These are phyloP conservation scores for Debaryomyces nepalensis DNA, from an alignment of 1,139 yeast species.

Conservation along the genomic window DNA sequence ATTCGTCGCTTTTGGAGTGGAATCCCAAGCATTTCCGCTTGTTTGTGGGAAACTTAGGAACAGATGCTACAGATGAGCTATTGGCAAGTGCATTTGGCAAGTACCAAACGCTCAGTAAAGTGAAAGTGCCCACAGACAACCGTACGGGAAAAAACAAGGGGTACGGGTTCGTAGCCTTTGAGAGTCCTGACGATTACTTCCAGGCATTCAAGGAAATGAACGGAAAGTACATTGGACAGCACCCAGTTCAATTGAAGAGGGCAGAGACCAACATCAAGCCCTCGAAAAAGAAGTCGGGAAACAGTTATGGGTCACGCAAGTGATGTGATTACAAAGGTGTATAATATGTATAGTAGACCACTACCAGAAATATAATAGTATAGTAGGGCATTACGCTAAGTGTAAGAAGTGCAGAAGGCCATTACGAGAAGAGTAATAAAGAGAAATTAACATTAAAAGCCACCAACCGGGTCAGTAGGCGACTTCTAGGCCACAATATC, in stretches of 20 bases:
- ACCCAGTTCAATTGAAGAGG: slow-evolving; percentile 70
- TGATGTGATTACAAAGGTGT: neutral
- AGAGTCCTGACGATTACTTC: slow-evolving; percentile 63
- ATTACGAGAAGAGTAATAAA: no score
- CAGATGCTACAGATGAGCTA: slow-evolving; percentile 65
- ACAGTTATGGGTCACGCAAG: neutral
- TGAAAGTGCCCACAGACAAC: slow-evolving; percentile 56
- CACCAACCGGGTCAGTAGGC: no score
- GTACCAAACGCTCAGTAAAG: slow-evolving; percentile 57
- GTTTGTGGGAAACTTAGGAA: slow-evolving; percentile 76
- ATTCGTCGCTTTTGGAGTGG: slow-evolving; percentile 57
- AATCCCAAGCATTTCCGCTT: slow-evolving; percentile 70
- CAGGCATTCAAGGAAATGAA: slow-evolving; percentile 76
- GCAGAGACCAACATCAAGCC: slow-evolving; percentile 59
- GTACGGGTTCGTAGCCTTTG: slow-evolving; percentile 72
- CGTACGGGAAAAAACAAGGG: slow-evolving; percentile 57
- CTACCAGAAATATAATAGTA: neutral
- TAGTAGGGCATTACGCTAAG: no score
- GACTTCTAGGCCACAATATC: no score
- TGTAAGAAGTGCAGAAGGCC: no score
- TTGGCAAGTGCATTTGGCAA: slow-evolving; percentile 55
- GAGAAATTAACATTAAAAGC: no score
- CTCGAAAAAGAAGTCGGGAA: slow-evolving; percentile 22
- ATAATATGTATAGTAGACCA: slow-evolving; percentile 6
- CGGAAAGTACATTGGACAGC: slow-evolving; percentile 75